Base-by-base conservation (phyloP, 1,284 basidiomycete genomes). In the Phellinidium pouzarii region DNA sequence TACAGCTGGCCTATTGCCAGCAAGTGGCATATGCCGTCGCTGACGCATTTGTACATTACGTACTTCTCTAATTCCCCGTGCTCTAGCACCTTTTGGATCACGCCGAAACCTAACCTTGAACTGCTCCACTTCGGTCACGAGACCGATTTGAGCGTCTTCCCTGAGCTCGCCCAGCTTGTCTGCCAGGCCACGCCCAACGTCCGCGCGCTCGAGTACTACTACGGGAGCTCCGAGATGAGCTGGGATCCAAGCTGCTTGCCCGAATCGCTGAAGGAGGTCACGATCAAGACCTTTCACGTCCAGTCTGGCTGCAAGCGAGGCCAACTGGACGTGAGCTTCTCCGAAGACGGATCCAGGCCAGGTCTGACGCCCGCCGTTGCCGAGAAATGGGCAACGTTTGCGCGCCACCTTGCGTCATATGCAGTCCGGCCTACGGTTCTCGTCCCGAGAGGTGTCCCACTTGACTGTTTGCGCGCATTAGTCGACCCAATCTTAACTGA, bases 221-320 rank as follows among this genome's bases (percentile, higher is more conserved):
- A 53, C 29, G 52, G 52, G 34, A 27, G 31, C 17, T 23, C 36
- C 25, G 52, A 53, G 29, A 44, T 48, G 45, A 17, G 26, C 14
- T 53, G 52, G 52, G 41, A 48, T 26, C 45, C 52, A 11, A 41
- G 31, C n/a, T 23, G 34, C 11, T 26, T 53, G 37, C 52, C 52
- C 3, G 22, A 2, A n/a, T 48, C 52, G 22, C 22, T 53, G 31
- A 43, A 53, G 38, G 8, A 26, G 17, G 52, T 53, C 38, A 23
- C 27, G 8, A 43, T 53, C 45, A 53, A 48, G 46, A 43, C 46
- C 14, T 53, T 53, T 17, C 52, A 53, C 23, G 38, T 37, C 38
- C 43, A 31, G n/a, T 40, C 50, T 4, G 44, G 50, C 31, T 31
- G 26, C 25, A 46, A 40, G 25, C 42, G 44, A 20, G 34, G 43